Base-by-base conservation (phyloP, 371 early-diverging fungal species). In the Neoconidiobolus thromboides region DNA sequence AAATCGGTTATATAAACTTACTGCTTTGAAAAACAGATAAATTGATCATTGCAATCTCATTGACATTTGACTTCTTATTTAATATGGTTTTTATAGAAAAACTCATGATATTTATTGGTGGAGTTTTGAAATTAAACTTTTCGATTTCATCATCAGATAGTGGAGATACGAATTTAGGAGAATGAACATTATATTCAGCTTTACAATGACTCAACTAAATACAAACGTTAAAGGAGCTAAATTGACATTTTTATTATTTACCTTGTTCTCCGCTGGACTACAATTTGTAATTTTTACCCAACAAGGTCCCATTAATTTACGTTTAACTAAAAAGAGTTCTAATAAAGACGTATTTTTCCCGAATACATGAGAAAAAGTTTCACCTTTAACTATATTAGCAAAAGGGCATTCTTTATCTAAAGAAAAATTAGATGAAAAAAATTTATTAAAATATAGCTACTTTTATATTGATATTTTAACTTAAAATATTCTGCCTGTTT, bases 291-390 rank as follows among this genome's bases (percentile, higher is more conserved):
- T 74, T 40, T 75, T 69, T 3, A 98, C 70, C 98, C 98, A 98
- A 63, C 87, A 86, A 1, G 98, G 98, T 0, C 98, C 98, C 94
- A 93, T 97, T 42, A 98, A 71, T 63, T 89, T 84, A 47, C 94
- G 82, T 67, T 95, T 93, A 38, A 93, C 73, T 39, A 97, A 67
- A 52, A 98, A 85, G 50, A 85, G 80, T 68, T 98, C 98, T n/a
- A 96, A 71, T 1, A 95, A 91, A 36, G 78, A 76, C 2, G 93
- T 92, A 50, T 80, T 78, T 1, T 86, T 71, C 7, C 97, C 98
- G 75, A 98, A 97, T 1, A 87, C 73, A 58, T 77, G 86, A 62
- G 83, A 80, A 66, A 96, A 96, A 0, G 90, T 86, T 52, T 69
- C 71, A 0, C 98, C 96, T 6, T 63, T 69, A 14, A 89, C 63